These are phyloP conservation scores for Ophiostoma himal-ulmi DNA, from an alignment of 2,329 filamentous ascomycete species.

Conservation along the genomic window DNA sequence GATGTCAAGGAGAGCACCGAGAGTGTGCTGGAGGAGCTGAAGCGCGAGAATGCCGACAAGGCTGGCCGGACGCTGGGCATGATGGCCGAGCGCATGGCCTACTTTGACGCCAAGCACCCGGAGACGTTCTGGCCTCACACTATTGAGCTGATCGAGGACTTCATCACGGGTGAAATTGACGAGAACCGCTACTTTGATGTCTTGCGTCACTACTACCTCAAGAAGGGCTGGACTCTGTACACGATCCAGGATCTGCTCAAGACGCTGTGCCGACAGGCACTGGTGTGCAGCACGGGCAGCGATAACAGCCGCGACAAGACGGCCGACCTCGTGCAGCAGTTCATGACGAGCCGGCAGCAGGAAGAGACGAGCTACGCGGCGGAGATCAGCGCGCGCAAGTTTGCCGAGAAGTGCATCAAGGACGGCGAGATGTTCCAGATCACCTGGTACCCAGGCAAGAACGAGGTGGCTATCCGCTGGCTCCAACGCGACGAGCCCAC, in stretches of 20 bases:
- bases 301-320: slow-evolving; percentile 93
- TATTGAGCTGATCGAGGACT: slow-evolving; percentile 78
- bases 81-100: slow-evolving; percentile 70
- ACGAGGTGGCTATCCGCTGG: slow-evolving; percentile 66
- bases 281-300: slow-evolving; percentile 76
- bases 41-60: slow-evolving; percentile 66
- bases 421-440: slow-evolving; percentile 89
- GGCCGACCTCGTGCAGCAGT: slow-evolving; percentile 80
- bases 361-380: slow-evolving; percentile 84
- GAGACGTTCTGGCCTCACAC: slow-evolving; percentile 82
- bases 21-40: slow-evolving; percentile 66
- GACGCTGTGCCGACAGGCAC: slow-evolving; percentile 71
- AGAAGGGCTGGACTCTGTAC: slow-evolving; percentile 88
- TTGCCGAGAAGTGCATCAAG: slow-evolving; percentile 87
- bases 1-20: slow-evolving; percentile 76
- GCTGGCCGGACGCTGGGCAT: slow-evolving; percentile 79
- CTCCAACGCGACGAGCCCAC: slow-evolving; percentile 64
- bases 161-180: slow-evolving; percentile 75
- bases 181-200: slow-evolving; percentile 82
- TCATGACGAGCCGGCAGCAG: slow-evolving; percentile 71
- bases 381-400: slow-evolving; percentile 85
- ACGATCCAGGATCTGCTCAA: slow-evolving; percentile 84
- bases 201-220: slow-evolving; percentile 83
- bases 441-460: slow-evolving; percentile 67
- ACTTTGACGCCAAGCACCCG: slow-evolving; percentile 61